These are phyloP conservation scores for Exophiala oligosperma DNA, from an alignment of 2,329 filamentous ascomycete genomes.

Conservation along the genomic window DNA sequence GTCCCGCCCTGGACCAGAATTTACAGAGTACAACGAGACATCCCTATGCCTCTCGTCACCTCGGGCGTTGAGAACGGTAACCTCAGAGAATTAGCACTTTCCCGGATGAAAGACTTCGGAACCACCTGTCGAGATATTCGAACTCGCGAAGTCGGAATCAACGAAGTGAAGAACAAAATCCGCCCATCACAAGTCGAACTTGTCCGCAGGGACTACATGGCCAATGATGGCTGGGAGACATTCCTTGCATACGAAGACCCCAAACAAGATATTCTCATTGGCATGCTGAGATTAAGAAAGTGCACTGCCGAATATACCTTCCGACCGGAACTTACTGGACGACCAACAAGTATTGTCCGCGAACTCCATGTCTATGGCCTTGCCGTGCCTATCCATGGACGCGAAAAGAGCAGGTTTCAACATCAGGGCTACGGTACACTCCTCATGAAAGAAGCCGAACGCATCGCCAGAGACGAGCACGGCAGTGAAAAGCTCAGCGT, in stretches of 20 bases:
- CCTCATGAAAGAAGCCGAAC: slow-evolving; percentile 95
- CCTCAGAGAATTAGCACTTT: slow-evolving; percentile 84
- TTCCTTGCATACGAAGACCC: slow-evolving; percentile 98
- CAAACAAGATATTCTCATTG: slow-evolving; percentile 96
- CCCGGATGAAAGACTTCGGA: slow-evolving; percentile 99
- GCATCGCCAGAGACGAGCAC: slow-evolving; percentile 92
- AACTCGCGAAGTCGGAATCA: slow-evolving; percentile 95
- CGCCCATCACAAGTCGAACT: slow-evolving; percentile 94
- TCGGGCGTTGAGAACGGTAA: slow-evolving; percentile 98
- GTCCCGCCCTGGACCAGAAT: slow-evolving; percentile 98
- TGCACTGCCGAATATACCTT: slow-evolving; percentile 92
- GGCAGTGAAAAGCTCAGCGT: slow-evolving; percentile 92
- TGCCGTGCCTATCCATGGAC: slow-evolving; percentile 93
- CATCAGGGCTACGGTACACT: slow-evolving; percentile 96
- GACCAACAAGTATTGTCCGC: slow-evolving; percentile 87
- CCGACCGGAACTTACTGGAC: slow-evolving; percentile 78
- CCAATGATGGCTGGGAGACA: slow-evolving; percentile 97
- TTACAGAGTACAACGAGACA: slow-evolving; percentile 96
- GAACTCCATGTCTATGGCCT: slow-evolving; percentile 97
- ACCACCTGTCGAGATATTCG: slow-evolving; percentile 95
- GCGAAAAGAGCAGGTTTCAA: slow-evolving; percentile 95
- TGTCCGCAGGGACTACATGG: slow-evolving; percentile 86
- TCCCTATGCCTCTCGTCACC: slow-evolving; percentile 99
- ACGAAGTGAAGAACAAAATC: slow-evolving; percentile 99
- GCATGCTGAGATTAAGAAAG: slow-evolving; percentile 81